phyloP scores from a whole-genome alignment of 2,329 filamentous ascomycete genomes.

The Fusarium sp. region DNA sequence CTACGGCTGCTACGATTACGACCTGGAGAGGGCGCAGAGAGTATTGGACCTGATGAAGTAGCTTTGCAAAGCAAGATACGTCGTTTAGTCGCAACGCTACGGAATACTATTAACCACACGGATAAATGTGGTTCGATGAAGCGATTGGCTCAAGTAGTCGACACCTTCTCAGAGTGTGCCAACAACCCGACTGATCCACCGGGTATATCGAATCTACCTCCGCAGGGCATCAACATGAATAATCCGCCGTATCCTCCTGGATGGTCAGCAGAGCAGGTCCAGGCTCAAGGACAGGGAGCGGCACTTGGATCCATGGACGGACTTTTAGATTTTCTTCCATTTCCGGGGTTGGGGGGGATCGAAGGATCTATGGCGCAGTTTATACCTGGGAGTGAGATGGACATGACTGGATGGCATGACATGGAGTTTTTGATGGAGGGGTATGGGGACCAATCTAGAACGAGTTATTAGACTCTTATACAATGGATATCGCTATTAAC shows the following conservation, averaged over 20 bases:
- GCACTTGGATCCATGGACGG: slow-evolving; percentile 36
- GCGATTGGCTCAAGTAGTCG: slow-evolving; percentile 47
- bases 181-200: slow-evolving; percentile 25
- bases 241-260: not conserved
- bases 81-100: slow-evolving; percentile 22
- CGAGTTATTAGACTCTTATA: not conserved
- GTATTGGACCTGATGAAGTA: slow-evolving; percentile 8
- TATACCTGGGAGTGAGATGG: slow-evolving; percentile 25
- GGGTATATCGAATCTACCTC: not conserved
- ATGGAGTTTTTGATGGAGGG: slow-evolving; percentile 43
- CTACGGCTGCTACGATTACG: slow-evolving; percentile 27
- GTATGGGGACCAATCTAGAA: slow-evolving; percentile 24
- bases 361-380: slow-evolving; percentile 34
- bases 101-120: slow-evolving; percentile 39
- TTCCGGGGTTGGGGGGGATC: slow-evolving; percentile 11
- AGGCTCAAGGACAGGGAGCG: slow-evolving; percentile 5
- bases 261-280: slow-evolving; percentile 13
- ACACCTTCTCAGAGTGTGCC: slow-evolving; percentile 47
- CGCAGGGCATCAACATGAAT: slow-evolving; percentile 12
- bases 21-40: not conserved
- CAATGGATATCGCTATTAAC: too few species aligned
- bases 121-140: slow-evolving; percentile 52
- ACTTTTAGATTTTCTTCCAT: slow-evolving; percentile 28
- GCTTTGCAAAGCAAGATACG: slow-evolving; percentile 26
- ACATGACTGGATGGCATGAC: slow-evolving; percentile 42